Percentiles rank a stretch among this genome's conserved stretches.
Conservation (phyloP, 2,329 filamentous ascomycete genomes). For the Talaromyces rugulosus region DNA sequence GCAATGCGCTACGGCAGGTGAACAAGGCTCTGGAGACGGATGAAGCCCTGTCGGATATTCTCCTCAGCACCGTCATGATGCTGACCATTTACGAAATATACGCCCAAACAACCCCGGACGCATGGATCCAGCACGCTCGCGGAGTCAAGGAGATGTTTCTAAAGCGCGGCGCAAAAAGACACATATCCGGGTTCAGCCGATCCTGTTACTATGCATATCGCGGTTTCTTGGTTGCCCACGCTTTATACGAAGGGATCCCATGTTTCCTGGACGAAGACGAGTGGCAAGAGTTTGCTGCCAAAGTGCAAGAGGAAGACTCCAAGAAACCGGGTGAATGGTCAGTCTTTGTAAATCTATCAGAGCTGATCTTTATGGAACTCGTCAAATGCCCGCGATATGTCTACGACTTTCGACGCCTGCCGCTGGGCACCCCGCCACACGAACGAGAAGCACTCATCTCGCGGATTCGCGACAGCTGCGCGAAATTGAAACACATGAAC, state of each 20-base stretch:
- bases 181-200: constrained; percentile 31
- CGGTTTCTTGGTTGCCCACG: constrained; percentile 31
- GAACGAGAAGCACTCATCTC: constrained; percentile 5
- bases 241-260: constrained; percentile 27
- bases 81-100: constrained; percentile 36
- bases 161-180: constrained; percentile 27
- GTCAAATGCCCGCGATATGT: constrained; percentile 25
- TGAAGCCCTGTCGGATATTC: constrained; percentile 28
- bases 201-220: constrained; percentile 33
- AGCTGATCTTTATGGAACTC: constrained; percentile 25
- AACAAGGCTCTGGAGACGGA: constrained; percentile 29
- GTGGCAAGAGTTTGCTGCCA: constrained; percentile 26
- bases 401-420: constrained; percentile 8
- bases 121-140: constrained; percentile 35
- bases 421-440: constrained; percentile 1
- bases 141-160: constrained; percentile 32
- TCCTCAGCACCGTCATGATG: constrained; percentile 30
- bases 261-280: constrained; percentile 33
- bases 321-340: constrained; percentile 20
- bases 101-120: constrained; percentile 29
- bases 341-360: constrained; percentile 26
- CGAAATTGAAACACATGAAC: constrained; percentile 3
- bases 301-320: constrained; percentile 12
- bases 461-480: constrained; percentile 7
- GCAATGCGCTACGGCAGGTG: constrained; percentile 23